Percentiles rank a stretch among this genome's conserved stretches.
These are phyloP conservation scores for Colletotrichum eleusines DNA, from an alignment of 2,329 filamentous ascomycete genomes.

Conservation along the genomic window DNA sequence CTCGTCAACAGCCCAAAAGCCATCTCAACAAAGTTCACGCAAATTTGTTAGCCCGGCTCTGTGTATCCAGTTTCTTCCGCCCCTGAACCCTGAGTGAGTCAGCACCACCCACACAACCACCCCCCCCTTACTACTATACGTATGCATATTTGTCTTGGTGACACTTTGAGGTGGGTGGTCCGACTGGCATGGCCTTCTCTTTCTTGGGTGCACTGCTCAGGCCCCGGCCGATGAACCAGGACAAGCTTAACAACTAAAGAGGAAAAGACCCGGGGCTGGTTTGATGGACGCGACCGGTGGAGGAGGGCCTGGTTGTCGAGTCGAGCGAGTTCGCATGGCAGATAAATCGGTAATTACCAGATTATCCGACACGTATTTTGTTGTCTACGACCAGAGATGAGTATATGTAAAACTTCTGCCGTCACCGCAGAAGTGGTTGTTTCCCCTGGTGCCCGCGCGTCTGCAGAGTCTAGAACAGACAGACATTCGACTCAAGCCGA, in stretches of 20 bases:
- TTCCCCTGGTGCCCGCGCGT: neutral
- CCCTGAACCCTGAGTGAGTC: slow-evolving; percentile 7
- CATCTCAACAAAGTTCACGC: too few relatives aligned
- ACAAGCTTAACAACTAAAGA: slow-evolving; percentile 23
- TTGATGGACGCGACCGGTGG: slow-evolving; percentile 10
- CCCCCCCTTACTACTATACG: too few relatives aligned
- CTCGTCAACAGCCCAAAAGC: neutral
- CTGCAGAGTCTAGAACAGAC: neutral
- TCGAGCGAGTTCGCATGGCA: slow-evolving; percentile 12
- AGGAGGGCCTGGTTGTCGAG: too few relatives aligned
- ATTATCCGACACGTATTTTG: too few relatives aligned
- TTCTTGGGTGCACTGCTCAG: neutral
- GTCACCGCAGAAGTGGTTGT: slow-evolving; percentile 20
- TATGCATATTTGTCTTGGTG: neutral
- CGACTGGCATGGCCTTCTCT: neutral
- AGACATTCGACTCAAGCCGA: neutral
- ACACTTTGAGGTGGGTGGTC: neutral
- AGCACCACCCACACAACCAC: neutral
- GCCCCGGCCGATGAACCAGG: slow-evolving; percentile 6
- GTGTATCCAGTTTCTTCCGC: neutral
- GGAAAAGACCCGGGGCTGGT: neutral
- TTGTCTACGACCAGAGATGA: too few relatives aligned
- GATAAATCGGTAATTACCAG: neutral
- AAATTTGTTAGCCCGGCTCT: neutral
- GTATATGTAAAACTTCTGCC: too few relatives aligned